Evolutionary conservation across 768 basidiomycete species (phyloP), one percentile per base, ranked within the genome.

Genomic region (Calocybe indica): DNA sequence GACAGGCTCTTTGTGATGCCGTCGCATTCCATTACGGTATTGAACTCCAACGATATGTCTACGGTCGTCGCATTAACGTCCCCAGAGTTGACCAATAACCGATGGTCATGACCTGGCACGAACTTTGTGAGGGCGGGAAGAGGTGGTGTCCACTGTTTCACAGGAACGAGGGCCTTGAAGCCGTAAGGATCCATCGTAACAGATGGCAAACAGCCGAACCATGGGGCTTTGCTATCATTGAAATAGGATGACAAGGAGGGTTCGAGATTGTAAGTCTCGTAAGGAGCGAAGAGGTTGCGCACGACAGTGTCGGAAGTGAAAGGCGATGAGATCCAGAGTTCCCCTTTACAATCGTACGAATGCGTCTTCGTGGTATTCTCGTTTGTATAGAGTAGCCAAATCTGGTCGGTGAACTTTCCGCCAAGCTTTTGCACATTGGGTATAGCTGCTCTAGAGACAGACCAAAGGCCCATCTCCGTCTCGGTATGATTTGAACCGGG

Each of bases 381-480:
- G 65, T 95, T 96, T 37, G 87, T 81, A 66, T 80, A 94, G 5
- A 96, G 65, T 57, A 95, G 45, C 90, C 90, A 93, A 47, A 94
- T 74, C 53, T 85, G 82, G 47, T 83, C 82, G 7, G 72, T 71
- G 59, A 78, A 73, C 22, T 58, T 71, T 6, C 88, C 87, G 1
- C 66, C 69, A 45, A 91, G 72, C 5, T 59, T 78, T 62, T 93
- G 90, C n/a, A 74, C 65, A 22, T 61, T 66, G 3, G 63, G 1
- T 32, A 92, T 74, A 12, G 73, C 83, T 3, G 82, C 69, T 30
- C 92, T 81, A 5, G 83, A 82, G 12, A 82, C 79, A 1, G 90
- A 85, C 84, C 86, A 95, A 7, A 94, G 72, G 46, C 93, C 93
- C 74, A 93, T 80, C 65, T 95, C 91, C 0, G 92, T 91, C 35